Evolutionary conservation across 2,329 filamentous ascomycete species (phyloP).

Genomic region (Claviceps pusilla): DNA sequence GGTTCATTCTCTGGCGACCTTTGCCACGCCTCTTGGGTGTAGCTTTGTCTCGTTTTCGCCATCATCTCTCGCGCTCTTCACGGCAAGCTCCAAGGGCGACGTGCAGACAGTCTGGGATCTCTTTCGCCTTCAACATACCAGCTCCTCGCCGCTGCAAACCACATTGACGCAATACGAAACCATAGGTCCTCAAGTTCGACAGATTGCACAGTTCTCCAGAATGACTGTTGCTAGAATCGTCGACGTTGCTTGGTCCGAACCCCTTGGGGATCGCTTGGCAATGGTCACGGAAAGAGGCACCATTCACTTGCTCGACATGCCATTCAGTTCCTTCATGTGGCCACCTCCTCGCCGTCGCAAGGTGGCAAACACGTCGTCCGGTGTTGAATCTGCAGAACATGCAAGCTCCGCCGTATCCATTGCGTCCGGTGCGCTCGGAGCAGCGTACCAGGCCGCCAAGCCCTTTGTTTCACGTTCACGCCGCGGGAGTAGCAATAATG

Average conservation of each 20-base stretch:
- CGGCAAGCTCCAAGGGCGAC: slow-evolving; percentile 71
- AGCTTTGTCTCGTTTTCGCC: slow-evolving; percentile 71
- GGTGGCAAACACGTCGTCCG: slow-evolving; percentile 25
- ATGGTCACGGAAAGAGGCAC: slow-evolving; percentile 93
- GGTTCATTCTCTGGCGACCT: slow-evolving; percentile 53
- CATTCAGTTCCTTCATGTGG: slow-evolving; percentile 71
- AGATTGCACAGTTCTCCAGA: slow-evolving; percentile 76
- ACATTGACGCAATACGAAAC: slow-evolving; percentile 27
- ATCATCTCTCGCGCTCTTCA: slow-evolving; percentile 58
- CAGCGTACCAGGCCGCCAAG: slow-evolving; percentile 53
- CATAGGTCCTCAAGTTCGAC: slow-evolving; percentile 51
- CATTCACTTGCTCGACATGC: slow-evolving; percentile 80
- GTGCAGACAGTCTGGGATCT: slow-evolving; percentile 71
- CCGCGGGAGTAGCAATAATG: slow-evolving; percentile 27
- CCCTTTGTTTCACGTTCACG: slow-evolving; percentile 41
- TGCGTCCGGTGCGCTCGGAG: slow-evolving; percentile 55
- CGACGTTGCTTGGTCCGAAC: slow-evolving; percentile 75
- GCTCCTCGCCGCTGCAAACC: slow-evolving; percentile 43
- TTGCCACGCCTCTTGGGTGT: slow-evolving; percentile 57
- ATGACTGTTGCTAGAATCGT: slow-evolving; percentile 86
- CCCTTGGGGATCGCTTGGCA: slow-evolving; percentile 67
- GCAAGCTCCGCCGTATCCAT: slow-evolving; percentile 46
- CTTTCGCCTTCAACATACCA: slow-evolving; percentile 48
- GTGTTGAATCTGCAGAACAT: slow-evolving; percentile 33
- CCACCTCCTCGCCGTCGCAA: slow-evolving; percentile 51